Evolutionary conservation across 163 green algal species (phyloP), one percentile per base, ranked within the genome.

Genomic region (Scenedesmus sp.): DNA sequence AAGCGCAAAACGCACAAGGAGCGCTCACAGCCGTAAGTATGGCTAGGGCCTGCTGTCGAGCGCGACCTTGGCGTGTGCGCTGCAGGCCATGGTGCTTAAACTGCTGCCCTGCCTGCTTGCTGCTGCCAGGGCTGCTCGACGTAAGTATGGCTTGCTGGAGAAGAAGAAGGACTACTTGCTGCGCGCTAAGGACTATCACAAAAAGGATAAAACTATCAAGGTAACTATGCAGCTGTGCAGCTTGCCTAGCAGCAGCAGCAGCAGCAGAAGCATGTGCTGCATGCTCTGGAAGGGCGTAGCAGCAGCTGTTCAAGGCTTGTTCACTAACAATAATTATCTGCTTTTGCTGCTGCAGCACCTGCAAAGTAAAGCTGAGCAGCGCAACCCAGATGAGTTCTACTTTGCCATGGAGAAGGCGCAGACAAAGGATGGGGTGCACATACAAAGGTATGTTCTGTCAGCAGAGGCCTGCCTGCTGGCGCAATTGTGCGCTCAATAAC

Each of bases 381-480:
- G 97, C 86, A 99, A 99, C 94, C 98, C 98, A 5, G 98, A 99
- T 96, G 98, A 99, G 95, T 99, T 99, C 92, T 99, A 99, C 93
- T 99, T 99, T 95, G 98, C 95, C 0, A 99, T 99, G 98, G 94
- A 99, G 91, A 98, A 98, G 60, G 82, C 91, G 0, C 91, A 93
- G 6, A 99, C 97, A 0, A 96, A 96, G 84, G 95, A 96, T 67
- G 98, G 98, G 4, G 95, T 99, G 57, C 97, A 98, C 88, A 88
- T 96, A 59, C 93, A 84, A 74, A 95, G 93, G 96, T 97, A 84
- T 82, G 83, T 54, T 73, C 12, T 60, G 56, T 7, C 67, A 55
- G 34, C 62, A 79, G 60, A 84, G 46, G n/a, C 8, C 55, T 9
- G 56, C 18, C 18, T 56, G 56, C 60, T 26, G 59, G 7, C 46